Evolutionary conservation across 2,329 filamentous ascomycete genomes (phyloP).

Genomic region (Fusarium sp.): DNA sequence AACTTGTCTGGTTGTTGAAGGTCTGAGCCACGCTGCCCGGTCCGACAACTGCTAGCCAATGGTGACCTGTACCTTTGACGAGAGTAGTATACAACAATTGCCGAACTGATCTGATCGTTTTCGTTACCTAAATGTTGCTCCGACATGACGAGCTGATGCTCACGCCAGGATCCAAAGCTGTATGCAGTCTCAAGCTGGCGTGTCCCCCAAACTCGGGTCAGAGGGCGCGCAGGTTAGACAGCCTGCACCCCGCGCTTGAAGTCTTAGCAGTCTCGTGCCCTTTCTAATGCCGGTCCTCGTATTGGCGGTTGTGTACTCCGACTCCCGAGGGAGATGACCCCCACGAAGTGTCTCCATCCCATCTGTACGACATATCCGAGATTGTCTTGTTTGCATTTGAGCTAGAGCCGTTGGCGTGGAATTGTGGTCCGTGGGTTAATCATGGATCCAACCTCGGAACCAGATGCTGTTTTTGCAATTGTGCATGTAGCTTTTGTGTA

Average conservation of each 20-base stretch:
- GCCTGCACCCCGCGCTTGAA: background rate
- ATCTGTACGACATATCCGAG: slow-evolving; percentile 5
- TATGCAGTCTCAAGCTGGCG: background rate
- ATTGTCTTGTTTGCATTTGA: background rate
- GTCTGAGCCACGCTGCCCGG: background rate
- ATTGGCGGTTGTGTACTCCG: slow-evolving; percentile 1
- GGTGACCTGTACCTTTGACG: background rate
- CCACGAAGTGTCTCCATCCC: background rate
- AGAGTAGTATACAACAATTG: background rate
- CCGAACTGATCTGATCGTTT: background rate
- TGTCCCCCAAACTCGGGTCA: background rate
- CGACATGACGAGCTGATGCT: background rate
- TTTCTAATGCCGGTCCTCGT: background rate
- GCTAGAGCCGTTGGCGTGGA: background rate
- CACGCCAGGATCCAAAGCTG: background rate
- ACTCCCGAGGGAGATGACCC: background rate
- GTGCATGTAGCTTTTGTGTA: background rate
- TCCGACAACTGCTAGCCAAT: background rate
- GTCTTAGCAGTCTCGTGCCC: background rate
- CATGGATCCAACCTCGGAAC: background rate
- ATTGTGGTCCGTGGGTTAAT: background rate
- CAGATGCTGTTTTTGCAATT: background rate
- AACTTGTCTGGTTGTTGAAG: background rate
- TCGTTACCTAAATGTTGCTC: background rate
- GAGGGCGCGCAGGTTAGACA: background rate